Evolutionary conservation across 306 rosid species (phyloP).

Genomic region (Macrotyloma uniflorum): DNA sequence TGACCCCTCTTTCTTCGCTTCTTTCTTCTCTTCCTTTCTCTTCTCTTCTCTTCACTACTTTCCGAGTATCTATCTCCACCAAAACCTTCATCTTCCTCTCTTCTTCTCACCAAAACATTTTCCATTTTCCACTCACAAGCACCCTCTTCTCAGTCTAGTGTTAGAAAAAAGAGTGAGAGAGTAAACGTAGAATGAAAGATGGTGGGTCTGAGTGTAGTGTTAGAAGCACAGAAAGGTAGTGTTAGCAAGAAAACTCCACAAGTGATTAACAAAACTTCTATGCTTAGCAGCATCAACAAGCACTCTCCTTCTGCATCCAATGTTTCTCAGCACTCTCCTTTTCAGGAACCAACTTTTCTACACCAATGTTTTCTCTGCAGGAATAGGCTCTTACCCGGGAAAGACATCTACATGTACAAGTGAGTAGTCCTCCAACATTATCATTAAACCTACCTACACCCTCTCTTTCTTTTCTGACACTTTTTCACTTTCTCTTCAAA

Average conservation of each 20-base stretch:
- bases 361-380: conserved; percentile 77
- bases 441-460: not conserved
- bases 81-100: not conserved
- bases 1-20: not conserved
- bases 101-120: conserved; percentile 6
- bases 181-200: conserved; percentile 47
- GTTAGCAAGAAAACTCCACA: conserved; percentile 41
- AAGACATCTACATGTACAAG: conserved; percentile 97
- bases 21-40: not conserved
- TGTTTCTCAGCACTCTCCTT: not conserved
- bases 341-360: conserved; percentile 54
- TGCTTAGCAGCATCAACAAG: conserved; percentile 41
- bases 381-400: conserved; percentile 64
- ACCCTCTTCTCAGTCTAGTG: not conserved
- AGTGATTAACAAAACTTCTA: conserved; percentile 70
- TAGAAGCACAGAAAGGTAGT: conserved; percentile 61
- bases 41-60: not conserved
- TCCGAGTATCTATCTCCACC: not conserved
- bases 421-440: conserved; percentile 38
- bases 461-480: not conserved
- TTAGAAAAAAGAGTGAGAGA: not conserved
- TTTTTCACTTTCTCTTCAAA: not conserved
- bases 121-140: not conserved
- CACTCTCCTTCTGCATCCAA: not conserved
- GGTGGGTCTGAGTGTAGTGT: conserved; percentile 79